phyloP scores from a whole-genome alignment of 306 rosid species.

The Rosa persica region DNA sequence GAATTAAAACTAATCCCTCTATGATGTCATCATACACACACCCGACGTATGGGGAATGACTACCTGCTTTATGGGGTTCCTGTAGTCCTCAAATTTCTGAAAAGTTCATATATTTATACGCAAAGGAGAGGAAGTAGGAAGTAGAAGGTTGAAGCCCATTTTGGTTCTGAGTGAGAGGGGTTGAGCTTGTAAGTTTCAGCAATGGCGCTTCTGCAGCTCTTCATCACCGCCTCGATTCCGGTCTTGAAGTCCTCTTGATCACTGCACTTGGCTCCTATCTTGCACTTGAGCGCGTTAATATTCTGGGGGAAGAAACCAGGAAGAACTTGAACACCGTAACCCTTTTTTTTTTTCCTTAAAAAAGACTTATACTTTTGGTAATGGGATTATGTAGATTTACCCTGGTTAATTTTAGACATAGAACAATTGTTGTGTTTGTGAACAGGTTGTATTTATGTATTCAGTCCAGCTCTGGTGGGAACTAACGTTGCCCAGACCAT shows the following conservation, averaged over 20 bases:
- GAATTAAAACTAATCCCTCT: no score
- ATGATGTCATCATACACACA: no score
- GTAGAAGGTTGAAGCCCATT: not conserved
- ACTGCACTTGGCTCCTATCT: conserved; percentile 55
- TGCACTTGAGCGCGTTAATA: conserved; percentile 43
- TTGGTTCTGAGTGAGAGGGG: not conserved
- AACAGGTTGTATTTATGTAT: conserved; percentile 52
- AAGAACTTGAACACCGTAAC: conserved; percentile 49
- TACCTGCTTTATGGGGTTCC: no score
- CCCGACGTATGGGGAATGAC: no score
- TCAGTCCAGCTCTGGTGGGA: conserved; percentile 50
- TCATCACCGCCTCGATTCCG: conserved; percentile 53
- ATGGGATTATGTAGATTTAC: not conserved
- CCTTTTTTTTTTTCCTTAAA: not conserved
- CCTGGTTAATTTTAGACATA: not conserved
- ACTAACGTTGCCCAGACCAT: conserved; percentile 45
- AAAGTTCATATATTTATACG: not conserved
- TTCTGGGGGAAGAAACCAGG: conserved; percentile 45
- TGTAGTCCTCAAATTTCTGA: not conserved
- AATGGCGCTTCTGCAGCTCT: conserved; percentile 47
- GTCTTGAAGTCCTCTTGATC: conserved; percentile 50
- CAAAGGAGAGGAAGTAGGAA: not conserved
- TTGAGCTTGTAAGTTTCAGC: not conserved
- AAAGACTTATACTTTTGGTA: not conserved
- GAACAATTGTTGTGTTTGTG: not conserved